Base-by-base conservation (phyloP, 2,329 filamentous ascomycete genomes). In the Xylogone sp. region DNA sequence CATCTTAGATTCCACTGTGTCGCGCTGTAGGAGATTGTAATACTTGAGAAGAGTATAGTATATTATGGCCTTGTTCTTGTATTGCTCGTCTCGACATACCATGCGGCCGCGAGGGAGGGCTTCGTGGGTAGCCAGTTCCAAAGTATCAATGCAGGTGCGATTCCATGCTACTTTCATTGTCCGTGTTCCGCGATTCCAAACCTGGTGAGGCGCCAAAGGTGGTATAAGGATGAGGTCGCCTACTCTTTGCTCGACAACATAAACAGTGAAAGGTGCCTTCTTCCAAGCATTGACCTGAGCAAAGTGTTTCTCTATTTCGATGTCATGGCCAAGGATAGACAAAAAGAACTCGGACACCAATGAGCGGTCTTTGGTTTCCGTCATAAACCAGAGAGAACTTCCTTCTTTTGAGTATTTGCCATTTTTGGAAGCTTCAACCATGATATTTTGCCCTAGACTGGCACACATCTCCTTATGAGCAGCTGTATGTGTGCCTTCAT, bases 121-220 rank as follows among this genome's bases (percentile, higher is more conserved):
- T 71, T 97, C 94, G 53, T 84, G 80, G 19, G 97, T 69, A 1
- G 93, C 94, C 67, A 95, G 75, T 57, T 93, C 87, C 3, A 99
- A 77, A 0, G 94, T 97, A 64, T 97, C 91, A 2, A 88, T 87
- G 0, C 92, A 97, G 0, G 90, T 97, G 21, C 94, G 82, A 67
- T 99, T 99, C 94, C 94, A 99, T 0, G 94, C 94, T 7, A 96
- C 91, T 67, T 99, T 99, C 81, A 97, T 90, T 0, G 94, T 99
- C 43, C 92, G 80, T 2, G 93, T 97, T 19, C 94, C 94, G 46
- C 93, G 83, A 65, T 99, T 99, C 94, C 94, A 99, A 9, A 99
- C 94, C 67, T 99, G 94, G 68, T 99, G 94, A 0, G 93, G 91
- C 3, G 94, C 94, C 18, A 97, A 74, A 3, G 94, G 92, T 16